A percentile compares a stretch with the other conserved stretches of the same genome.
Conservation (phyloP, 140 eudicot genomes). For the Anethum foeniculum region DNA sequence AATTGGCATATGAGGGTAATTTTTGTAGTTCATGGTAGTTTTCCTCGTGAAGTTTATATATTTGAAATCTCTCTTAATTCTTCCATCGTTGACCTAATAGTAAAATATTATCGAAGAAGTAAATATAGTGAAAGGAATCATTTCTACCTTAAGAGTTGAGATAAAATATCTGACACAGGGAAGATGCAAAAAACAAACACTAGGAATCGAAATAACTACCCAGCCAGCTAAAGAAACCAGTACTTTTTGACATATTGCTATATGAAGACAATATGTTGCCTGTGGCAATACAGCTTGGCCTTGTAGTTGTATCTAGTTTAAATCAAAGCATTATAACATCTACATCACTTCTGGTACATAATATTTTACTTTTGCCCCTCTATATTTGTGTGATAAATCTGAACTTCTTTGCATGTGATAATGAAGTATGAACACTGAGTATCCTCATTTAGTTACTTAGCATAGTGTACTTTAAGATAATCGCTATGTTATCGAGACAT, state of each 20-base stretch:
- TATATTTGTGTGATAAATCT: not conserved
- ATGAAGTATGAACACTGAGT: not conserved
- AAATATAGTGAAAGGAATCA: too few species aligned
- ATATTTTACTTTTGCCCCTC: slow-evolving; percentile 3
- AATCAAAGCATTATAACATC: not conserved
- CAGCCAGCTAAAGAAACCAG: not conserved
- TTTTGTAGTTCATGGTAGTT: not conserved
- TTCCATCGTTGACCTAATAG: not conserved
- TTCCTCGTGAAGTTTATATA: not conserved
- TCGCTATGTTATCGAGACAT: too few species aligned
- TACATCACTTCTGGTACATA: not conserved
- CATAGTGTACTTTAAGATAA: not conserved
- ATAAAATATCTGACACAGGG: not conserved
- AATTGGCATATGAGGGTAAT: not conserved
- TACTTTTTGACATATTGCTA: not conserved
- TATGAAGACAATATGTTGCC: not conserved
- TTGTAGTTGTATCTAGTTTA: not conserved
- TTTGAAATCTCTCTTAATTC: not conserved
- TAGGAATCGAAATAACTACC: not conserved
- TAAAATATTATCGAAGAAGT: too few species aligned
- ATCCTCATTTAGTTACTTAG: not conserved
- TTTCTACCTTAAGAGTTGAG: not conserved
- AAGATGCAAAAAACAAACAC: slow-evolving; percentile 4
- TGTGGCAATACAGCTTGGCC: not conserved
- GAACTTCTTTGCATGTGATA: not conserved